Base-by-base conservation (phyloP, 768 basidiomycete species). In the Auricularia sp. region DNA sequence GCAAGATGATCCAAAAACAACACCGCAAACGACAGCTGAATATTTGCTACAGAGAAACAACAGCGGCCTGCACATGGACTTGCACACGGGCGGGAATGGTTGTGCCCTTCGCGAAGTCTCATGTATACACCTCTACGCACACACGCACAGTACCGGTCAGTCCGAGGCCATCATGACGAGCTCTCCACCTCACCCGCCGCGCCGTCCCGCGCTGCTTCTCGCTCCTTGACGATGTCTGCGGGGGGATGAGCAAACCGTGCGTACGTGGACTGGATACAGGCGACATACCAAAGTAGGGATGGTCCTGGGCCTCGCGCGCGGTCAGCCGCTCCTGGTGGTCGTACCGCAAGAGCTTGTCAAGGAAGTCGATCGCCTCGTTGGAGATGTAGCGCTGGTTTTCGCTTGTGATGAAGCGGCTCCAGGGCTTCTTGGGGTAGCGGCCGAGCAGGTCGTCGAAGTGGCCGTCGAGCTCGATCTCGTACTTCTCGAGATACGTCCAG, bases 321-420 rank as follows among this genome's bases (percentile, higher is more conserved):
- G 96, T 98, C 65, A 98, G 80, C 63, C 96, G 87, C 73, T 96
- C 94, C 78, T 97, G 94, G 72, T 98, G 96, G 73, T 98, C 96
- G 75, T 98, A 98, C 62, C 93, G 87, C 72, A 97, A 82, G 42
- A 98, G 82, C 77, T 94, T 94, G 77, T 98, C 96, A 66, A 98
- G 77, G 71, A 98, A 87, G 78, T 97, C 95, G 70, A 98, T 91
- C 39, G 94, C 96, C 71, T 98, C 96, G 73, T 93, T 98, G 29
- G 93, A 92, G 70, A 98, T 93, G 76, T 91, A 97, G 65, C 93
- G 85, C 74, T 96, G 93, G 73, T 97, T 97, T 74, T 95, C 93
- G 14, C 90, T 90, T 10, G 93, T 97, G 70, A 97, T 90, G 76
- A 98, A 98, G 65, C 90, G 83, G 53, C 90, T 86, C 96, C 96